Evolutionary conservation across 257 asterid species (phyloP).

Genomic region (Nicotiana attenuata): DNA sequence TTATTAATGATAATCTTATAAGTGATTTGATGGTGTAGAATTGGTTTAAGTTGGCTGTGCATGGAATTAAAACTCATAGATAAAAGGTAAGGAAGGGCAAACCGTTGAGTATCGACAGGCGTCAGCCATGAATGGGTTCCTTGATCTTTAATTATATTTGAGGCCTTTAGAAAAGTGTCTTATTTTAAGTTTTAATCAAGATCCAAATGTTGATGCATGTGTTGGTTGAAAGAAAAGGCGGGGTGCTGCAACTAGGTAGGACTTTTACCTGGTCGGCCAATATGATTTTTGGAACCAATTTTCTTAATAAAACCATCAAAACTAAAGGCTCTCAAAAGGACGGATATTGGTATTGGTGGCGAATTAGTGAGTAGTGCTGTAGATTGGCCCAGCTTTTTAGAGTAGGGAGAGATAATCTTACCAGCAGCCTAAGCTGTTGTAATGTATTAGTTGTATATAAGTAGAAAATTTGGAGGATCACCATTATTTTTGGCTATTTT

Average conservation of each 20-base stretch:
- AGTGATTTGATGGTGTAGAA: background rate
- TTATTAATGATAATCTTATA: background rate
- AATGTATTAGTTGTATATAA: no score
- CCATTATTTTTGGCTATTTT: background rate
- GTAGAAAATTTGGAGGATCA: no score
- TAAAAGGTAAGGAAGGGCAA: conserved; percentile 10
- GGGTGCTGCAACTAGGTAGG: background rate
- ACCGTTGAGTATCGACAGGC: background rate
- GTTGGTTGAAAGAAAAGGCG: background rate
- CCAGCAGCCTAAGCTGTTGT: background rate
- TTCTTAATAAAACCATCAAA: background rate
- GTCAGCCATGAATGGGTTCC: conserved; percentile 16
- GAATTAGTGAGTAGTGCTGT: background rate
- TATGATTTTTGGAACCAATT: background rate
- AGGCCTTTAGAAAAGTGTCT: background rate
- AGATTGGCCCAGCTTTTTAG: background rate
- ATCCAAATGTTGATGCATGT: background rate
- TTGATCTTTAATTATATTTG: background rate
- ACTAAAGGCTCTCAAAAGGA: conserved; percentile 15
- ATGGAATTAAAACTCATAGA: conserved; percentile 13
- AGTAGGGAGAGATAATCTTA: background rate
- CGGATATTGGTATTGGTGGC: conserved; percentile 6
- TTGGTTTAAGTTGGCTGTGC: background rate
- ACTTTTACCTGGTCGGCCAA: conserved; percentile 24
- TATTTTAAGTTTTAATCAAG: background rate